Base-by-base conservation (phyloP, 345 rosid species). In the Hevea brasiliensis region DNA sequence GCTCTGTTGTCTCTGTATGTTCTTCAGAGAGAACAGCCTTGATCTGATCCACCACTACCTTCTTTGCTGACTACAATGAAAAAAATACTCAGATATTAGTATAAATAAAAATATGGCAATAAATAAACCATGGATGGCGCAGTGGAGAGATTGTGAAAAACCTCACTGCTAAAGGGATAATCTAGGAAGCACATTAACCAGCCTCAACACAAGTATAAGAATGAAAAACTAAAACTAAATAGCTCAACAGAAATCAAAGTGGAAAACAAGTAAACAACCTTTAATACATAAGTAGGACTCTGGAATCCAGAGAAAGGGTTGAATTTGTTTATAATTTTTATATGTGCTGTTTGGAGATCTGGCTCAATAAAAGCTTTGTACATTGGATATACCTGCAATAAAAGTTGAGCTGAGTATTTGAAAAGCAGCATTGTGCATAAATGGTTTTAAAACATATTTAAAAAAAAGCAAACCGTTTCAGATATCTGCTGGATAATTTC, bases 331-430 rank as follows among this genome's bases (percentile, higher is more conserved):
- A 81, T 83, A 72, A 96, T 93, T 85, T 85, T 91, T 68, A 96
- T 86, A 61, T 96, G 99, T 56, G 98, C 99, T 56, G 97, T 96
- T 87, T 89, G 88, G 71, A 96, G 98, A 83, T 96, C 99, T 68
- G 99, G 98, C 84, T 96, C 99, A 27, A 93, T 96, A 78, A 87
- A 96, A 80, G 99, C 99, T 82, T 96, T 96, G 86, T 93, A 96
- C 99, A 96, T 96, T 13, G 99, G 97, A 83, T 91, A 96, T 48
- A 96, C 98, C 99, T 96, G 85, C 72, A 81, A 63, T 50, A 77
- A 42, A 74, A 79, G 56, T 68, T 60, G 63, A 69, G 21, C n/a
- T 18, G 44, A 72, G 77, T 67, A 68, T 44, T 71, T 67, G 21
- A 57, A 40, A 59, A 71, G 45, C 47, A 70, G 40, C 51, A 21